Evolutionary conservation across 345 rosid genomes (phyloP).

Genomic region (Bruguiera sexangula): DNA sequence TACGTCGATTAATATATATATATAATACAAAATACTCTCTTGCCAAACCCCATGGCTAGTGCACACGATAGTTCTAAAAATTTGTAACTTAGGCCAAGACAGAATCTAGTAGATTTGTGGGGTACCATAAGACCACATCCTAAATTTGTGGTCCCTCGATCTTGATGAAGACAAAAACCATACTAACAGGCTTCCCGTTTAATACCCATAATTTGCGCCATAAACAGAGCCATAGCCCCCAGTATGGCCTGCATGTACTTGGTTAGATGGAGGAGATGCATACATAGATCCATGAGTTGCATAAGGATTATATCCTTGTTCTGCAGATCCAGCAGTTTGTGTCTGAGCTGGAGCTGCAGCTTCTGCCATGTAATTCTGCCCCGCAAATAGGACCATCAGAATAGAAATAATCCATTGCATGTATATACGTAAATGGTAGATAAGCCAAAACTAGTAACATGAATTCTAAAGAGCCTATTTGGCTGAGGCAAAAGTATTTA

Average conservation of each 20-base stretch:
- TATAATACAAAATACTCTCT: too few relatives aligned
- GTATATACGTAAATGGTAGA: too few relatives aligned
- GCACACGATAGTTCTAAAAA: not conserved
- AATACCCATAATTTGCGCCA: constrained; percentile 74
- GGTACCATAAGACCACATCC: not conserved
- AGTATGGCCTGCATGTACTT: constrained; percentile 42
- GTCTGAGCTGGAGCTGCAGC: constrained; percentile 63
- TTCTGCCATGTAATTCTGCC: constrained; percentile 98
- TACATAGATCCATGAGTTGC: constrained; percentile 74
- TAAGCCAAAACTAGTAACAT: too few relatives aligned
- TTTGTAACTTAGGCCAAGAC: not conserved
- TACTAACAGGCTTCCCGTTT: not conserved
- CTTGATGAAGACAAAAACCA: not conserved
- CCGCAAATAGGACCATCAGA: constrained; percentile 6
- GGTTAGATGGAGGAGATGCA: constrained; percentile 77
- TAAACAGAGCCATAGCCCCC: constrained; percentile 74
- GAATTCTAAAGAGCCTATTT: too few relatives aligned
- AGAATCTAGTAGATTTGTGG: constrained; percentile 1
- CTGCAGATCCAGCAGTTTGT: constrained; percentile 51
- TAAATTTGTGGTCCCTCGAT: not conserved
- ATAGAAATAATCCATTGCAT: not conserved
- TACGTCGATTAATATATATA: too few relatives aligned
- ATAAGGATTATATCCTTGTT: constrained; percentile 87
- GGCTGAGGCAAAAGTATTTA: too few relatives aligned
- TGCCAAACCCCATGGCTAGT: too few relatives aligned